Conservation (phyloP, 2,329 filamentous ascomycete genomes). For the Claviceps monticola region DNA sequence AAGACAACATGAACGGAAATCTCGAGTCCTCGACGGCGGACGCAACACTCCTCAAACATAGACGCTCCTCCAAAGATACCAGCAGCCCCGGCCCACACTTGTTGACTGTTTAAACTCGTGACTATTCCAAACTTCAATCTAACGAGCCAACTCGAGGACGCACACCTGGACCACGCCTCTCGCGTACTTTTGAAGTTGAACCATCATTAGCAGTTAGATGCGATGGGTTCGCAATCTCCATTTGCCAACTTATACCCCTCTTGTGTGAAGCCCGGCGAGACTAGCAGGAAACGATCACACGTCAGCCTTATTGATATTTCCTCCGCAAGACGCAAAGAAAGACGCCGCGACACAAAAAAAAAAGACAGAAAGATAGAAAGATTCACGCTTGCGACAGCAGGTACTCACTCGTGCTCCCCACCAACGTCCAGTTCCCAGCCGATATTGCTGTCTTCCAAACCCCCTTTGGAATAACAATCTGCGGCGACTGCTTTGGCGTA, state of each 20-base stretch:
- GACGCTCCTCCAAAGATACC: too few species aligned
- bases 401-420: slow-evolving; percentile 18
- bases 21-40: too few species aligned
- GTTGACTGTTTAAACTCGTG: too few species aligned
- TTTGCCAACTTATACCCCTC: background rate
- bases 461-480: slow-evolving; percentile 24
- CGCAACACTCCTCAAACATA: too few species aligned
- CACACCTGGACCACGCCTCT: too few species aligned
- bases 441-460: slow-evolving; percentile 30
- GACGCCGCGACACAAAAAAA: background rate
- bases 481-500: slow-evolving; percentile 22
- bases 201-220: background rate
- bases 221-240: background rate
- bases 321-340: too few species aligned
- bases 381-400: background rate
- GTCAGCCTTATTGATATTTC: background rate
- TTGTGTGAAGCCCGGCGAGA: background rate
- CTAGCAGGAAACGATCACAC: background rate
- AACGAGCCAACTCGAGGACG: too few species aligned
- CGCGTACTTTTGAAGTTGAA: too few species aligned
- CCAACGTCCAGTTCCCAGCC: slow-evolving; percentile 29
- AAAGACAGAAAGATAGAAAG: background rate
- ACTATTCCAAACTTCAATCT: too few species aligned
- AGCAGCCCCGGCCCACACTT: too few species aligned
- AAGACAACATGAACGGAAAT: background rate